Evolutionary conservation across 2,329 filamentous ascomycete genomes (phyloP), one percentile per base, ranked within the genome.

Genomic region (Phialophora chinensis): DNA sequence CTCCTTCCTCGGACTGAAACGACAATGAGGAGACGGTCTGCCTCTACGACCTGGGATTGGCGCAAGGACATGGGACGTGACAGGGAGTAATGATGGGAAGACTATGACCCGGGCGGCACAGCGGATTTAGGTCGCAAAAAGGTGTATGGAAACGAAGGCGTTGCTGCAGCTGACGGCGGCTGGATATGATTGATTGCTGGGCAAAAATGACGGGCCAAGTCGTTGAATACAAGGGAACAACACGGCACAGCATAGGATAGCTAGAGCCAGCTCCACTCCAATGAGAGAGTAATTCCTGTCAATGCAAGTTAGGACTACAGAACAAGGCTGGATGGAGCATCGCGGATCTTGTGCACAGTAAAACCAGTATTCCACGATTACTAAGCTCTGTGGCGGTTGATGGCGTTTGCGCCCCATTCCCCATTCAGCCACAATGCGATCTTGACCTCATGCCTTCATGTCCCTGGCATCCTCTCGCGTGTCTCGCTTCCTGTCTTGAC

Each of bases 1-100:
- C 38, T 47, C 12, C 17, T n/a, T 42, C 6, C 14, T n/a, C 31
- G 35, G 52, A 47, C n/a, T 17, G n/a, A 31, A 20, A 65, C 62
- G 55, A 59, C 33, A 29, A 35, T n/a, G 56, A 38, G 54, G 56
- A 47, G 27, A 17, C 20, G 10, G 17, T 7, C 12, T 8, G 25
- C 11, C 23, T 52, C 14, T 27, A 11, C 25, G 14, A 52, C 23
- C 10, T 52, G 49, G 29, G 35, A 20, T 33, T 14, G 29, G 53
- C 53, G n/a, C 29, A 20, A 31, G 25, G 11, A 52, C 23, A 12
- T 52, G 20, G 49, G 20, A 52, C 4, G 23, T 14, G 25, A 11
- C 49, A 27, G 49, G 49, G 25, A 29, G 23, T 29, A 52, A 27
- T 52, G 49, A 27, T 25, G 49, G 49, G 49, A 1, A 12, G 20